Conservation (phyloP, 495 filamentous ascomycete genomes). For the Evansstolkia leycettana region DNA sequence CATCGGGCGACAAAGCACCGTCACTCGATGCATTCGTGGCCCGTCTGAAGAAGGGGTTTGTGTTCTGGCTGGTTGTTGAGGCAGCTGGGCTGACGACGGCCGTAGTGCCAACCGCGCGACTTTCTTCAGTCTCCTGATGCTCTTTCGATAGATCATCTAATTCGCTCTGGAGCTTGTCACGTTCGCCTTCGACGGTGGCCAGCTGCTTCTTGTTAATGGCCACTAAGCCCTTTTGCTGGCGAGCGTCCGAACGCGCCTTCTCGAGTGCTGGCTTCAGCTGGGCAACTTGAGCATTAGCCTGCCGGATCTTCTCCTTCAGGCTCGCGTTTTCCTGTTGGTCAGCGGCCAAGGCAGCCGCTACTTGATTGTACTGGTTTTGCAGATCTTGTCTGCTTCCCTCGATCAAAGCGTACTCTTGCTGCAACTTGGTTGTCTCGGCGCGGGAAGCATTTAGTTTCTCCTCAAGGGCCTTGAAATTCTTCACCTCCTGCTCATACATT, state of each 20-base stretch:
- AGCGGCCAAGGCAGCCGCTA: slow-evolving; percentile 59
- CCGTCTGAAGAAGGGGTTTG: slow-evolving; percentile 81
- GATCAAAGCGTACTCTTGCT: slow-evolving; percentile 67
- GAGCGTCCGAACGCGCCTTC: slow-evolving; percentile 75
- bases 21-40: slow-evolving; percentile 52
- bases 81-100: slow-evolving; percentile 53
- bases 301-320: slow-evolving; percentile 77
- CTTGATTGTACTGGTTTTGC: slow-evolving; percentile 69
- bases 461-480: slow-evolving; percentile 72
- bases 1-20: slow-evolving; percentile 35
- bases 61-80: slow-evolving; percentile 64
- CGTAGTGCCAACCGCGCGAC: slow-evolving; percentile 25
- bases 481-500: slow-evolving; percentile 87
- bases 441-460: slow-evolving; percentile 64
- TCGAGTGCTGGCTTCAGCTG: slow-evolving; percentile 81
- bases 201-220: slow-evolving; percentile 98
- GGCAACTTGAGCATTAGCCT: slow-evolving; percentile 66
- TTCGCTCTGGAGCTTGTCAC: slow-evolving; percentile 71
- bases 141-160: slow-evolving; percentile 56
- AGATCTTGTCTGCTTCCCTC: slow-evolving; percentile 77
- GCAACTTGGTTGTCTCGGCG: slow-evolving; percentile 70
- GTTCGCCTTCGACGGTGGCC: slow-evolving; percentile 72
- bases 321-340: slow-evolving; percentile 81
- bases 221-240: slow-evolving; percentile 89
- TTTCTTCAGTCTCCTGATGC: slow-evolving; percentile 22